Base-by-base conservation (phyloP, 108 stramenopile genomes). In the Skeletonema menzelii region DNA sequence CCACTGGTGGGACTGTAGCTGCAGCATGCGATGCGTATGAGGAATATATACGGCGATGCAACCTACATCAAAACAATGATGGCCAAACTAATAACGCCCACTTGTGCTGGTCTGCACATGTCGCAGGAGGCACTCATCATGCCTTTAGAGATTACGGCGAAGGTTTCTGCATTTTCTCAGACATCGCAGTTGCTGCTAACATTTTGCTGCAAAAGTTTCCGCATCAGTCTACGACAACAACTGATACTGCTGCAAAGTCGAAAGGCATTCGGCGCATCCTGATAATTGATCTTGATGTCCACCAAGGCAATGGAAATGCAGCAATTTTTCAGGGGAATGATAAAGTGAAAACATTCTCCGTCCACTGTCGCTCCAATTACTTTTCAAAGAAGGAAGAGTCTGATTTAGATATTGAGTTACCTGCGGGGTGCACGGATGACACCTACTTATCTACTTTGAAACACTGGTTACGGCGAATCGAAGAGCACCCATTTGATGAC, bases 101-200 rank as follows among this genome's bases (percentile, higher is more conserved):
- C 47, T 32, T 67, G 49, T 60, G 69, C 30, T 75, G 73, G 70
- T 30, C 47, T 24, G 96, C 95, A 5, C 97, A 97, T 69, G 66
- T 97, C 14, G 97, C 97, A 4, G 97, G 97, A 5, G 97, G 97
- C 27, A 97, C 97, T 2, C 97, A 97, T 81, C 97, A 97, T 67
- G 97, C 97, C 1, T 95, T 96, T 70, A 69, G 73, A 24, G 95
- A 97, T 74, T 75, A 86, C 46, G 97, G 97, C n/a, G 95, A 96
- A 85, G 97, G 97, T 6, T 97, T 96, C 80, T 96, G 92, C 67
- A 87, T 96, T 15, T 97, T 97, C 70, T 87, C 86, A 10, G 95
- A 97, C 67, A 93, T 96, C 53, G 97, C 95, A 8, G 92, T 96
- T 11, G 93, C 95, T 17, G 94, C 94, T 38, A 96, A 96, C 80